Evolutionary conservation across 176 grass and related monocot genomes (phyloP).

Genomic region (Themeda triandra): DNA sequence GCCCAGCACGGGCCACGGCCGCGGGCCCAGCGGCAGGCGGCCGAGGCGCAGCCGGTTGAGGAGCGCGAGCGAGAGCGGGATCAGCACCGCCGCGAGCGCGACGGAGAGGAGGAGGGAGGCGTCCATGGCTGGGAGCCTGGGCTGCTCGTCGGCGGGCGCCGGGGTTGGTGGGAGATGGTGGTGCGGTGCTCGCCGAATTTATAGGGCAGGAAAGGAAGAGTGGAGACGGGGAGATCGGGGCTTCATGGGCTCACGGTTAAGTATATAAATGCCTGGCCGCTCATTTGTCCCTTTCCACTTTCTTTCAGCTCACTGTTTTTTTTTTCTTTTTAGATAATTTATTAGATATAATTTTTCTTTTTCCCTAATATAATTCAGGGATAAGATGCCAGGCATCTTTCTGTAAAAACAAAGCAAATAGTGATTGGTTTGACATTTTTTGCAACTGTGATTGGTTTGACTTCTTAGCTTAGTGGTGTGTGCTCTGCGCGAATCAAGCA

Average conservation of each 20-base stretch:
- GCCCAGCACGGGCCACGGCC: slow-evolving; percentile 67
- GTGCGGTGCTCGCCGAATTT: not conserved
- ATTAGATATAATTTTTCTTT: not conserved
- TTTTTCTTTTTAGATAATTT: not conserved
- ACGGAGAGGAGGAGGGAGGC: slow-evolving; percentile 35
- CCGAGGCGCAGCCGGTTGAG: slow-evolving; percentile 37
- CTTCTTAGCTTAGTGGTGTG: no score
- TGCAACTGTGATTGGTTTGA: no score
- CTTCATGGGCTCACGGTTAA: no score
- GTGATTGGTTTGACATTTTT: no score
- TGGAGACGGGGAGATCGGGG: not conserved
- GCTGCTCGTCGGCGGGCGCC: not conserved
- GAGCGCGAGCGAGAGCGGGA: slow-evolving; percentile 39
- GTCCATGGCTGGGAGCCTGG: slow-evolving; percentile 48
- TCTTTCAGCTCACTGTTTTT: not conserved
- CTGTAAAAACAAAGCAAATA: not conserved
- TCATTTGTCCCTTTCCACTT: not conserved
- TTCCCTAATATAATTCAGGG: not conserved
- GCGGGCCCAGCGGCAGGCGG: slow-evolving; percentile 60
- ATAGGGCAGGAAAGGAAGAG: slow-evolving; percentile 14
- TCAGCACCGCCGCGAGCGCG: slow-evolving; percentile 25
- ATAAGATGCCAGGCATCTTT: not conserved
- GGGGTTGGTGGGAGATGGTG: slow-evolving; percentile 28
- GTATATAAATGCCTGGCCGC: no score
- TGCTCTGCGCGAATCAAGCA: no score